Base-by-base conservation (phyloP, 768 basidiomycete species). In the Agaricus bisporus region DNA sequence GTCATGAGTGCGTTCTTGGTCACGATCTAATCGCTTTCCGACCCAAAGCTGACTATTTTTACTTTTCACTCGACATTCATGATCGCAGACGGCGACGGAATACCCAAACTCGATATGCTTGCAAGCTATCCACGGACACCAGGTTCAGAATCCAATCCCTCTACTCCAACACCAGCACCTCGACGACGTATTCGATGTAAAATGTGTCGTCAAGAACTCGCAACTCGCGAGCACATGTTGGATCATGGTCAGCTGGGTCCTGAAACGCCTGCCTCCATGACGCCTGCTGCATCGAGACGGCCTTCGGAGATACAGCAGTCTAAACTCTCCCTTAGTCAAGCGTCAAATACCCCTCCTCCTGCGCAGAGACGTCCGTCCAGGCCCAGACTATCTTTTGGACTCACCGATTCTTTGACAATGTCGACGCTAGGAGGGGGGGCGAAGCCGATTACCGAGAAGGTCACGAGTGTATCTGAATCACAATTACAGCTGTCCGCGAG, bases 211-310 rank as follows among this genome's bases (percentile, higher is more conserved):
- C 84, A 86, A 55, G 91, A 92, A 61, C 76, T 98, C 12, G 94
- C 94, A 0, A 81, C 89, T 0, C 77, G 88, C n/a, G 91, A 94
- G 63, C 90, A 97, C 64, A 92, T 98, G 89, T 79, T 93, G 44
- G 88, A 93, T 65, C 92, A 95, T 61, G 87, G 86, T 4, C 87
- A 91, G 61, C 69, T 88, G 4, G 85, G 85, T 2, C 81, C 85
- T 9, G 73, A 82, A 1, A 88, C 86, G 0, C 85, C 84, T 4
- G 73, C 77, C 5, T 55, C 67, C 4, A 59, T 70, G 4, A 75
- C 83, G 0, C 81, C 80, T 12, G 77, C 69, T 11, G 36, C 60
- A 7, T 83, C 83, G 0, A 72, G 78, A 28, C 47, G 59, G 26
- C 59, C 65, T n/a, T 60, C 36, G n/a, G 57, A 26, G 17, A 48